Evolutionary conservation across 768 basidiomycete species (phyloP), one percentile per base, ranked within the genome.

Genomic region (Nidularia sp.): DNA sequence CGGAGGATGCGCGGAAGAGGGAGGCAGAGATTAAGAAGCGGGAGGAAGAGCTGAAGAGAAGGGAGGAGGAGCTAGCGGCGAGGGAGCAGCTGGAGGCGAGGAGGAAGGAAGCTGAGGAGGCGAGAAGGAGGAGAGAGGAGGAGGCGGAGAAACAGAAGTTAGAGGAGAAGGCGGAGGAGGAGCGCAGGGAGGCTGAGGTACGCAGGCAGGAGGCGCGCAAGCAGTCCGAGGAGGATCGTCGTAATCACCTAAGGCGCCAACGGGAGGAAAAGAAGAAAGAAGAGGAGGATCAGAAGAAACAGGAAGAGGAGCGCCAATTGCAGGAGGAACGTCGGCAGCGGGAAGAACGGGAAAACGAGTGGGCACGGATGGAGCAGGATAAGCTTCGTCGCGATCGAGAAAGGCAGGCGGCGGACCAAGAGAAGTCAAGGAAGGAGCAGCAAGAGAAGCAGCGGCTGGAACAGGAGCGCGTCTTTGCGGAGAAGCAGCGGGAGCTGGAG

Each of bases 21-120:
- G 57, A 64, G 53, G 59, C 64, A 50, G 67, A 67, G 15, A 65
- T 65, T 5, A 52, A 41, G 58, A 36, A 54, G 54, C 49, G 55
- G 45, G 59, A 57, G 33, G 58, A 56, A 47, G 54, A 56, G 31
- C 41, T 53, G 34, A 52, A 50, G 48, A 47, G 50, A 47, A 55
- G 57, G 54, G 57, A 58, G 49, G 48, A 56, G 47, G 61, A 60
- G 53, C 58, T 66, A 34, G 66, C 69, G 43, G 57, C 55, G 1
- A 66, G 55, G 52, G 51, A 53, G 45, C 69, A 66, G 39, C 10
- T 15, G 51, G 71, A 70, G 45, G 60, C 56, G 41, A 64, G 67
- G 41, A 45, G 51, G 34, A 52, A 51, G 57, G 49, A 44, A 41
- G 51, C 55, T 45, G 59, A 61, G 52, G 63, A 65, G 47, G 60